A percentile compares a stretch with the other conserved stretches of the same genome.
Evolutionary conservation across 306 rosid genomes (phyloP).

Genomic region (Sicyos edulis): DNA sequence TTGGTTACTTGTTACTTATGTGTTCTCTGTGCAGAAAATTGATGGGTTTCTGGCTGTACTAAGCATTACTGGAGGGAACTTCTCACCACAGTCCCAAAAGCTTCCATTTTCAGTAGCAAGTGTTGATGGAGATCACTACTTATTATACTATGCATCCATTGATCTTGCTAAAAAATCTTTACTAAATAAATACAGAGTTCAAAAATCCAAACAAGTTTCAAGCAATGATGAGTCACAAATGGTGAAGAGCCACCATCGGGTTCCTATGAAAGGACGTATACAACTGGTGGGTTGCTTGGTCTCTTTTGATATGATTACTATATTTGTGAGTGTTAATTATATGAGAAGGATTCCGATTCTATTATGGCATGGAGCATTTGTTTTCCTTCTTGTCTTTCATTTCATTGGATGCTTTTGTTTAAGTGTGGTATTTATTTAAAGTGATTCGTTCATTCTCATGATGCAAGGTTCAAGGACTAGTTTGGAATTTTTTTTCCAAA

Average conservation of each 20-base stretch:
- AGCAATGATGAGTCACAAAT: slow-evolving; percentile 59
- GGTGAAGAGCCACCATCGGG: slow-evolving; percentile 68
- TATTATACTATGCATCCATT: slow-evolving; percentile 76
- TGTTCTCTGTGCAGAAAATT: slow-evolving; percentile 52
- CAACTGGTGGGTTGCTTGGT: slow-evolving; percentile 58
- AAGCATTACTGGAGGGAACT: slow-evolving; percentile 80
- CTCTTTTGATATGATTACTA: slow-evolving; percentile 21
- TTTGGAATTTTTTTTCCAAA: not conserved
- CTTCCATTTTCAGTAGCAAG: slow-evolving; percentile 93
- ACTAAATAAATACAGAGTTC: slow-evolving; percentile 46
- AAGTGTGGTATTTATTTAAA: not conserved
- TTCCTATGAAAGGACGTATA: slow-evolving; percentile 91
- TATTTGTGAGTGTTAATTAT: slow-evolving; percentile 12
- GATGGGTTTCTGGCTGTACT: slow-evolving; percentile 92
- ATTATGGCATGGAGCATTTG: not conserved
- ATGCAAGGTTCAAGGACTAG: not conserved
- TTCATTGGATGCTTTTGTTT: not conserved
- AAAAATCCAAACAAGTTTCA: slow-evolving; percentile 45
- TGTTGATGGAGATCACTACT: slow-evolving; percentile 77
- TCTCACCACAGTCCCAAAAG: slow-evolving; percentile 89
- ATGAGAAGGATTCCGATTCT: not conserved
- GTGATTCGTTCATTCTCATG: not conserved
- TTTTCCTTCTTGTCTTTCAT: not conserved
- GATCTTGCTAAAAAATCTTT: slow-evolving; percentile 57
- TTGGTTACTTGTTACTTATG: slow-evolving; percentile 7